Evolutionary conservation across 257 asterid genomes (phyloP), one percentile per base, ranked within the genome.

Genomic region (Avicennia marina): DNA sequence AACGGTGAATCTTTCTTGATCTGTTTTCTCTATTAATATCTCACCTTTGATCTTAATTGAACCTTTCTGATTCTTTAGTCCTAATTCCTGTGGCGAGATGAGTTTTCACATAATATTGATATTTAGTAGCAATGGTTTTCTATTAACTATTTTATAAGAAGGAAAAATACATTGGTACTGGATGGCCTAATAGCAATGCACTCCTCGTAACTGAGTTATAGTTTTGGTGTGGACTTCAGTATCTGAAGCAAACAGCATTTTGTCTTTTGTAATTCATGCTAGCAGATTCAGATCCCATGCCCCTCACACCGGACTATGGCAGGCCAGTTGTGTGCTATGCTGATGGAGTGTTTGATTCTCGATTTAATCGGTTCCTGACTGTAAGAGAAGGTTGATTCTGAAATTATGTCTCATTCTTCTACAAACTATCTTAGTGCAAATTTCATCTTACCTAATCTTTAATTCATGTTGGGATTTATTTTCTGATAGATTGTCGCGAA

Each of bases 221-320:
- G 1, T 31, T 19, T n/a, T n/a, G n/a, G n/a, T n/a, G n/a, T n/a
- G n/a, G 33, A 48, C 18, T 58, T 52, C 54, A 36, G 62, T 55
- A 42, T 63, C 44, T 41, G 42, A 56, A 44, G 15, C 56, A 47
- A 31, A 36, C 40, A 38, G 49, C 10, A 25, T 49, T 27, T 60
- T 62, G 21, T 48, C 25, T 42, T 61, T 55, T 32, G 15, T 66
- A 13, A 50, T 49, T 34, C 34, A 17, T 69, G 19, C 32, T 55
- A 21, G 76, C 88, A 91, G 98, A 75, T 77, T 70, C 90, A 59
- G 78, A 66, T 70, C 96, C 96, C 9, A 64, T 71, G 72, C 95
- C 98, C 19, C 76, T 91, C 56, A 88, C 98, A 24, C 96, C 95
- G 18, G 90, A 91, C 69, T 91, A 88, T 51, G 78, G 86, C 15